Percentiles rank a stretch among this genome's conserved stretches.
Conservation (phyloP, 306 rosid genomes). For the Nissolia schottii region DNA sequence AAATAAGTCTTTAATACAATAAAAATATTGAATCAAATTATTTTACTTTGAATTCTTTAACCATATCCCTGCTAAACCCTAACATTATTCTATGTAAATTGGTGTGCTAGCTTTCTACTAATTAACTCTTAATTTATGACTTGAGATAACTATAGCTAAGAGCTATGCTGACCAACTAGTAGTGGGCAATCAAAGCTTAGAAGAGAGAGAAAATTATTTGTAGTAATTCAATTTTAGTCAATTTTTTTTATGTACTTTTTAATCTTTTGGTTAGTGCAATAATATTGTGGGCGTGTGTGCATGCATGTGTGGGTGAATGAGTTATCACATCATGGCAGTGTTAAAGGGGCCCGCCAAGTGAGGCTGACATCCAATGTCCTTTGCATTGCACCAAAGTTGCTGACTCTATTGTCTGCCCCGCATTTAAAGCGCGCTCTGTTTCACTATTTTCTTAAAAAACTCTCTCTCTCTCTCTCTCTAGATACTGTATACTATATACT, state of each 20-base stretch:
- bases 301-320: conserved; percentile 24
- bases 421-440: conserved; percentile 41
- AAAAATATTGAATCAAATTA: too few species aligned
- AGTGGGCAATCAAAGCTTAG: not conserved
- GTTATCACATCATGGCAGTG: conserved; percentile 48
- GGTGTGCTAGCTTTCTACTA: not conserved
- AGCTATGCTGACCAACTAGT: too few species aligned
- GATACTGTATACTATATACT: too few species aligned
- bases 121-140: not conserved
- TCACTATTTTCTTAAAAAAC: not conserved
- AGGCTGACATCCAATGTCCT: conserved; percentile 46
- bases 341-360: conserved; percentile 22
- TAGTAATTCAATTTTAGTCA: too few species aligned
- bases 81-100: too few species aligned
- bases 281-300: not conserved
- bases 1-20: too few species aligned
- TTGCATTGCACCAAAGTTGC: conserved; percentile 43
- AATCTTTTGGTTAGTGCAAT: too few species aligned
- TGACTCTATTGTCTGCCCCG: conserved; percentile 45
- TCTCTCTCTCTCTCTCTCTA: too few species aligned
- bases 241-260: too few species aligned
- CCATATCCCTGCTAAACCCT: too few species aligned
- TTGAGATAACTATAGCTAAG: too few species aligned
- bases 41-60: too few species aligned
- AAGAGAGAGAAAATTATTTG: not conserved